Base-by-base conservation (phyloP, 2,329 filamentous ascomycete genomes). In the Sarocladium kiliense region DNA sequence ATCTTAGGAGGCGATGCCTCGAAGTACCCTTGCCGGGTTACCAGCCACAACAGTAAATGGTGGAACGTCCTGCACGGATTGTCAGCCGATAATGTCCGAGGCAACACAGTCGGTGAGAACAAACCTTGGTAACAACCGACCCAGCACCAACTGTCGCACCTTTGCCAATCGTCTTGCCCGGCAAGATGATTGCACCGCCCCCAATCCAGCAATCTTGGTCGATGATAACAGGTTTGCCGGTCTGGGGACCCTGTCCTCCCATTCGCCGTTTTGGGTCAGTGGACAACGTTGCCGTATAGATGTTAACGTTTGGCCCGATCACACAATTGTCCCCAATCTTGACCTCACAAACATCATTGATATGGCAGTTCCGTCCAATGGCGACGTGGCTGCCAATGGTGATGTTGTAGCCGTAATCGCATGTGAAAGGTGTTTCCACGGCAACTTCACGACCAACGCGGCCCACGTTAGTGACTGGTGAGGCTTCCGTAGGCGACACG, bases 391-490 rank as follows among this genome's bases (percentile, higher is more conserved):
- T 87, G 12, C 89, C 92, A 61, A 99, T 88, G 49, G 82, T 81
- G 63, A 97, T 88, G 68, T 99, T 97, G 74, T 96, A 97, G 1
- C 94, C 94, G 65, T 97, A 97, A 65, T 97, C 91, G 68, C 93
- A 97, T 47, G 80, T 86, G 69, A 99, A 97, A 0, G 93, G 93
- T 2, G 89, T 85, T 64, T 96, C 91, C 25, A 99, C 88, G 41
- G 86, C 78, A 4, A 89, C 87, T 55, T 87, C 84, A 16, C 85
- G 81, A n/a, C 90, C 90, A 4, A 94, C 81, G 23, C 77, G 81
- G 55, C 82, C 89, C 55, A 75, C 66, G 62, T 80, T 77, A 39
- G 77, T 77, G 54, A 80, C 68, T 10, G 79, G 72, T 45, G 78
- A 77, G 37, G 75, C 72, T 61, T 79, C 71, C 5, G 76, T 75